Percentiles rank a stretch among this genome's conserved stretches.
These are phyloP conservation scores for Neurospora sp. DNA, from an alignment of 495 filamentous ascomycete species.

Conservation along the genomic window DNA sequence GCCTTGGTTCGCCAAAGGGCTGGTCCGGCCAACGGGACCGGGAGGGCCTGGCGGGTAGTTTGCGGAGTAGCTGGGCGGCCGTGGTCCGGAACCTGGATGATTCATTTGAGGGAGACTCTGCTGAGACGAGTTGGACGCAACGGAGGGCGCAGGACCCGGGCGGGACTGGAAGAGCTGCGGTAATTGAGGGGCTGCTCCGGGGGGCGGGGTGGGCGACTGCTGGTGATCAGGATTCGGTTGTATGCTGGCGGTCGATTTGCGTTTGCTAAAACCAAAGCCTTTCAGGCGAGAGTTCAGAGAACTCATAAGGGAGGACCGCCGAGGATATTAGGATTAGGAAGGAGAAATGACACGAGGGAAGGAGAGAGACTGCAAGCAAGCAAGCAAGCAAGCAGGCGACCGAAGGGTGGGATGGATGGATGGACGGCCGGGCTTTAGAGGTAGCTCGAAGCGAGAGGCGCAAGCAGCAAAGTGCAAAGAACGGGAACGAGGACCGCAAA, in stretches of 20 bases:
- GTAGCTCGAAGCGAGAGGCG: background rate
- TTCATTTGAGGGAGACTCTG: conserved; percentile 45
- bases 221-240: conserved; percentile 14
- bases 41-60: conserved; percentile 48
- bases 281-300: conserved; percentile 52
- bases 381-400: conserved; percentile 7
- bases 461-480: background rate
- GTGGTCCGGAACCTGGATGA: conserved; percentile 44
- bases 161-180: conserved; percentile 31
- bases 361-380: conserved; percentile 7
- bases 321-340: conserved; percentile 4
- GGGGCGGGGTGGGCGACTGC: conserved; percentile 21
- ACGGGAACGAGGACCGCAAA: background rate
- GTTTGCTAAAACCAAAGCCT: conserved; percentile 48
- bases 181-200: conserved; percentile 32
- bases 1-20: conserved; percentile 36
- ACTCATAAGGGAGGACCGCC: conserved; percentile 41
- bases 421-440: conserved; percentile 9
- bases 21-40: conserved; percentile 40
- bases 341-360: conserved; percentile 16
- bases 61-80: conserved; percentile 67
- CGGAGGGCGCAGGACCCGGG: conserved; percentile 31
- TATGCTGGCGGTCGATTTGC: conserved; percentile 41
- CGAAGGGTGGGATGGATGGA: conserved; percentile 8
- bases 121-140: conserved; percentile 36